Percentiles rank a stretch among this genome's conserved stretches.
phyloP scores from a whole-genome alignment of 2,329 filamentous ascomycete species.

The Amylocarpus encephaloides region DNA sequence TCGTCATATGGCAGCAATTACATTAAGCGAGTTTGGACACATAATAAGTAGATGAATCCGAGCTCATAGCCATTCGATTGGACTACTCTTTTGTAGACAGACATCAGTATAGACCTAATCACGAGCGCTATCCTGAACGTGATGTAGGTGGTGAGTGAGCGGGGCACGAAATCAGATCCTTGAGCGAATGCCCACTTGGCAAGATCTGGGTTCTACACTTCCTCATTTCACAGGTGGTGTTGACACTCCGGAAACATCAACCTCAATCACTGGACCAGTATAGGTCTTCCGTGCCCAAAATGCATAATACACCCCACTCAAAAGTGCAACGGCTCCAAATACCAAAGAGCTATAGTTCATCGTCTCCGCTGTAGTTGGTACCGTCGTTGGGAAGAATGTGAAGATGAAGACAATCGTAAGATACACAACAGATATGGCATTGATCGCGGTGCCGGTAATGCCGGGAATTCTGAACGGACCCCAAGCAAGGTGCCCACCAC shows the following conservation, averaged over 20 bases:
- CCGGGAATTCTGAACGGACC: constrained; percentile 50
- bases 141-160: too few species aligned
- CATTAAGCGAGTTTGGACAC: too few species aligned
- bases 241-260: background rate
- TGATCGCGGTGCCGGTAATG: constrained; percentile 30
- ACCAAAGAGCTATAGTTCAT: constrained; percentile 44
- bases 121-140: too few species aligned
- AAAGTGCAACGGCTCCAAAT: constrained; percentile 25
- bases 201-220: too few species aligned
- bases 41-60: too few species aligned
- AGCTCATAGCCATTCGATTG: too few species aligned
- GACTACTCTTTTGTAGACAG: too few species aligned
- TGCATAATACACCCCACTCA: constrained; percentile 37
- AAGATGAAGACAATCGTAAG: constrained; percentile 1
- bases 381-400: constrained; percentile 29
- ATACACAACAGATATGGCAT: constrained; percentile 1
- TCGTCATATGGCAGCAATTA: too few species aligned
- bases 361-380: constrained; percentile 28
- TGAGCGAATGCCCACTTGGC: too few species aligned
- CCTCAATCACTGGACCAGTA: constrained; percentile 27
- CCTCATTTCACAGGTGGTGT: too few species aligned
- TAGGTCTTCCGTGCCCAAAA: constrained; percentile 32
- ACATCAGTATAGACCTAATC: too few species aligned
- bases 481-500: constrained; percentile 33
- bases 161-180: too few species aligned